These are phyloP conservation scores for Vaccinium macrocarpon DNA, from an alignment of 148 eudicot species.

Conservation along the genomic window DNA sequence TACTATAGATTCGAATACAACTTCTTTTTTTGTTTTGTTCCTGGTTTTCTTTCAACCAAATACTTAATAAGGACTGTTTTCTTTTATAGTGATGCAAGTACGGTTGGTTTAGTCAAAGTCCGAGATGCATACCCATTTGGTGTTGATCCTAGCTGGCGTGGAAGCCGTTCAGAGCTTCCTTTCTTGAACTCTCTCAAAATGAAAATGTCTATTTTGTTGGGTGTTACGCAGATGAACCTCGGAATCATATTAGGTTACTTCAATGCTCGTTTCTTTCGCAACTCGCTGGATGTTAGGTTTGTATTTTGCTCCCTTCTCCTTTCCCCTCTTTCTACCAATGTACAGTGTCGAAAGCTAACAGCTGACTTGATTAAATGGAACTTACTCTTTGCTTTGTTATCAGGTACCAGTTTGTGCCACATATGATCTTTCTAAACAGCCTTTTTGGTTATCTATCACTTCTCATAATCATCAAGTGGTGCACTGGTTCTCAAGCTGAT, in stretches of 20 bases:
- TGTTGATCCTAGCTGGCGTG: slow-evolving; percentile 99
- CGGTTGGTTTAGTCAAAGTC: slow-evolving; percentile 74
- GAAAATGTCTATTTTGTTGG: slow-evolving; percentile 98
- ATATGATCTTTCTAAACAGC: slow-evolving; percentile 95
- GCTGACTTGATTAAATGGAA: slow-evolving; percentile 12
- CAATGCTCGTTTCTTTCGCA: slow-evolving; percentile 78
- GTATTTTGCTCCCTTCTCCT: slow-evolving; percentile 23
- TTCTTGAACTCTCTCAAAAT: slow-evolving; percentile 93
- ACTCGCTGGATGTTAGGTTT: slow-evolving; percentile 81
- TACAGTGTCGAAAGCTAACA: neutral
- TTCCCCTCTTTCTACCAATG: slow-evolving; percentile 12
- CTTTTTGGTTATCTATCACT: slow-evolving; percentile 98
- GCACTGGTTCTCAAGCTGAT: slow-evolving; percentile 96
- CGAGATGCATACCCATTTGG: slow-evolving; percentile 96
- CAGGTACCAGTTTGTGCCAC: slow-evolving; percentile 97
- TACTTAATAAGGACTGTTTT: slow-evolving; percentile 11
- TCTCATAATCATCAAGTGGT: slow-evolving; percentile 89
- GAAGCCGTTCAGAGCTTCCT: slow-evolving; percentile 97
- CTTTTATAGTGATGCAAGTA: slow-evolving; percentile 63
- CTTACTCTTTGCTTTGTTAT: slow-evolving; percentile 25
- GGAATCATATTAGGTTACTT: slow-evolving; percentile 93
- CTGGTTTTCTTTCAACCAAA: slow-evolving; percentile 6
- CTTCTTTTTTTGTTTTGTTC: neutral
- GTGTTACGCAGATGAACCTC: slow-evolving; percentile 87
- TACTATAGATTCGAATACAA: neutral